phyloP scores from a whole-genome alignment of 805 yeast species.

The Candida dajiaensis region DNA sequence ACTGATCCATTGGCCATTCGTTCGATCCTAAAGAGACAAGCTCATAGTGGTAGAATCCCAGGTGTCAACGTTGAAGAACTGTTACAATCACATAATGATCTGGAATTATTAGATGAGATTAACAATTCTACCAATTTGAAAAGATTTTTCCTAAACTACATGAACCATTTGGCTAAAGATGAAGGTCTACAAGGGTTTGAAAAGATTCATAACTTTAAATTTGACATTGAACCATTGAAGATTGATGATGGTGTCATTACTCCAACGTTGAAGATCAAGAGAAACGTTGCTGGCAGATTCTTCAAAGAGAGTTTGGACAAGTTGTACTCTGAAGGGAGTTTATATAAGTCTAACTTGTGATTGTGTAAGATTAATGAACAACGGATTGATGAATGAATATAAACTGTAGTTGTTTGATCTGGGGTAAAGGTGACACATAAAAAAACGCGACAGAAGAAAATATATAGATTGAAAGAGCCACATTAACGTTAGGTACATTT shows the following conservation, averaged over 20 bases:
- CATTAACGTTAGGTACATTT: no score
- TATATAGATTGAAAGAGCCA: no score
- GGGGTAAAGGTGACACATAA: not conserved
- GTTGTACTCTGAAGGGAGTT: slow-evolving; percentile 37
- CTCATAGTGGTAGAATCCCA: not conserved
- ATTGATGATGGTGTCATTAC: slow-evolving; percentile 46
- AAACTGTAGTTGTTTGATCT: not conserved
- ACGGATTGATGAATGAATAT: no score
- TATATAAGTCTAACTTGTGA: not conserved
- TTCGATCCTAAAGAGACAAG: slow-evolving; percentile 6
- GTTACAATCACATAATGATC: slow-evolving; percentile 4
- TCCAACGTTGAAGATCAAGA: slow-evolving; percentile 45
- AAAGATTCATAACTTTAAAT: slow-evolving; percentile 38
- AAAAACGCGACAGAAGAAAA: not conserved
- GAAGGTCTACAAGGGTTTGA: slow-evolving; percentile 43
- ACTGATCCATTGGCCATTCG: slow-evolving; percentile 34
- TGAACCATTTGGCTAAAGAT: slow-evolving; percentile 5
- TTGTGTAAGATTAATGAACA: no score
- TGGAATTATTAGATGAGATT: slow-evolving; percentile 5
- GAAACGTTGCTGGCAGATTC: slow-evolving; percentile 34
- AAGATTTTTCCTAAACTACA: slow-evolving; percentile 6
- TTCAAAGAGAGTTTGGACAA: slow-evolving; percentile 31
- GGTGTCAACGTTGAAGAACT: not conserved
- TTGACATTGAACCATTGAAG: slow-evolving; percentile 44
- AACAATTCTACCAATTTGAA: slow-evolving; percentile 2